Evolutionary conservation across 106 monocot species (phyloP).

Genomic region (Phalaenopsis aphrodite): DNA sequence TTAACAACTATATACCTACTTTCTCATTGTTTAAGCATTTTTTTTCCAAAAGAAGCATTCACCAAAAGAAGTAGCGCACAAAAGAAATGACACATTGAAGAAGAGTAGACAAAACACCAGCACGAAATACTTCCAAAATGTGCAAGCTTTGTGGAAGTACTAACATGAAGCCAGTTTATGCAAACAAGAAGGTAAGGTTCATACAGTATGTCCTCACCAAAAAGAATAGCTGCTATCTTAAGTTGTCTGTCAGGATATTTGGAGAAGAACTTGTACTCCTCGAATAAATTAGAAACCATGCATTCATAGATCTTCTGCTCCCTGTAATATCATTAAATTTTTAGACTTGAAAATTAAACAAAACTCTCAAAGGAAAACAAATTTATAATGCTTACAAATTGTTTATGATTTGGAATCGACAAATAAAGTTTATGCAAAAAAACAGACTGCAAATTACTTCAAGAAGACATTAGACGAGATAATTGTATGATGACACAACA

Average conservation of each 20-base stretch:
- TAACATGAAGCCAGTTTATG: neutral
- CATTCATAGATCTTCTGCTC: slow-evolving; percentile 76
- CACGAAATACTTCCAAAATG: neutral
- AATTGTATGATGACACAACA: neutral
- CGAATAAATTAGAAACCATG: slow-evolving; percentile 93
- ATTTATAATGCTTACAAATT: neutral
- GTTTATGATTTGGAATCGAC: no score
- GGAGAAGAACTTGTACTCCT: slow-evolving; percentile 96
- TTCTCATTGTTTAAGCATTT: neutral
- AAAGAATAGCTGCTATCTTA: slow-evolving; percentile 86
- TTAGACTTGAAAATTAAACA: neutral
- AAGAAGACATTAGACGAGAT: slow-evolving; percentile 4
- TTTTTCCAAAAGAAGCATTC: neutral
- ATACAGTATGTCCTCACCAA: slow-evolving; percentile 46
- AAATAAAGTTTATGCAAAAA: neutral
- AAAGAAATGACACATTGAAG: neutral
- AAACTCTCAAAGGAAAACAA: neutral
- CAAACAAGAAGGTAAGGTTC: neutral
- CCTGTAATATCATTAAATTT: slow-evolving; percentile 27
- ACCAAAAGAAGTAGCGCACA: neutral
- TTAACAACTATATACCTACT: neutral
- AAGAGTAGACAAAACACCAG: neutral
- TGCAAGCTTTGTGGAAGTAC: neutral
- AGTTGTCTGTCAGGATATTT: slow-evolving; percentile 89
- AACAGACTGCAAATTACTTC: neutral